Base-by-base conservation (phyloP, 2,329 filamentous ascomycete genomes). In the Hortaea sp. region DNA sequence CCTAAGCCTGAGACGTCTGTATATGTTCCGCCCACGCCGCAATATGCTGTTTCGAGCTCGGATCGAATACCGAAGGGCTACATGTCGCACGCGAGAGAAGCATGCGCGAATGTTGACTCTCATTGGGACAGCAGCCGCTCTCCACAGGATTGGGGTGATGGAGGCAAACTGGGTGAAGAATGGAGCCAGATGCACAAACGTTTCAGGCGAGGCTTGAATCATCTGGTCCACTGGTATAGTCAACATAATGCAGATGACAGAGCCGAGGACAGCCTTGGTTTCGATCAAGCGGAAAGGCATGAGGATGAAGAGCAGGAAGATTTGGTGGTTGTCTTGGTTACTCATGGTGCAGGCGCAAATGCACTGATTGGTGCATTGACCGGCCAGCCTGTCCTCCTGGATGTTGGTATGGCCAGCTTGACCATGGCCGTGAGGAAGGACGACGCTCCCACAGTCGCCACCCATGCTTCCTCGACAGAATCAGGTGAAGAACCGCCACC, bases 151-250 rank as follows among this genome's bases (percentile, higher is more conserved):
- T 97, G 92, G 85, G 90, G 89, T 5, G 82, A 88, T 57, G 90
- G 90, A 7, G 92, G 90, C 35, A 77, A 83, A 39, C 85, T 87
- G 57, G 88, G 87, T 1, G 92, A 98, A 66, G 92, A 97, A 66
- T 98, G 92, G 92, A 85, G 87, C 29, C 75, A 81, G 3, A 97
- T 98, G 92, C 92, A 98, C 66, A 83, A 82, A 61, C 79, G 92
- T 20, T 95, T 97, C 59, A 78, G 88, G 34, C 78, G 74, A 50
- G 90, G 90, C 1, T 66, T 95, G 35, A 81, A 85, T 53, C 79
- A 79, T 39, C 77, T 95, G 69, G 72, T 95, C 9, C 76, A 84
- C 49, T 97, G 88, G 86, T 98, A 98, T 62, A 68, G 69, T 45
- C 67, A 69, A 2, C 65, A 60, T 44, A 59, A 61, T 30, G 66